Evolutionary conservation across 805 yeast species (phyloP).

Genomic region (Hanseniaspora valbyensis): DNA sequence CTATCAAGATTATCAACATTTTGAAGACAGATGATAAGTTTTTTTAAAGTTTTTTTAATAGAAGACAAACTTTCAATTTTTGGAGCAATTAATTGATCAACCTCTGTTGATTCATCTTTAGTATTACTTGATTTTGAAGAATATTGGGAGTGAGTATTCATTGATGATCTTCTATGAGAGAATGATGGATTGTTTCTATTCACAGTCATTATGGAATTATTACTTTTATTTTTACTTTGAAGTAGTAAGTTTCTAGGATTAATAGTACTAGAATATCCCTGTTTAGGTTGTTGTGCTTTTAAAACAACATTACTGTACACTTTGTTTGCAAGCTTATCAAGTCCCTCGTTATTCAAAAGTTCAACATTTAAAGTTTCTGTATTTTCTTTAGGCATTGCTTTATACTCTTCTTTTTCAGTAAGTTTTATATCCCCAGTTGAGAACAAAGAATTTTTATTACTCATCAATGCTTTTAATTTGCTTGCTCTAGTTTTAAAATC

Average conservation of each 20-base stretch:
- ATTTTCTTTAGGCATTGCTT: constrained; percentile 1
- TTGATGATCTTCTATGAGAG: constrained; percentile 1
- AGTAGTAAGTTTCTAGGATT: constrained; percentile 9
- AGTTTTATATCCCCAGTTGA: constrained; percentile 29
- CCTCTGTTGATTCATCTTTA: constrained; percentile 22
- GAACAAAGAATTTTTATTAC: constrained; percentile 20
- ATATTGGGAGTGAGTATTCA: constrained; percentile 6
- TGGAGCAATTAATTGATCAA: constrained; percentile 18
- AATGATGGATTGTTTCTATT: constrained; percentile 11
- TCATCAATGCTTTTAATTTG: constrained; percentile 18
- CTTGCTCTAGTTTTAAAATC: constrained; percentile 14
- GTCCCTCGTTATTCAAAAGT: neutral
- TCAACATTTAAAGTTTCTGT: constrained; percentile 1
- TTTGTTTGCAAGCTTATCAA: constrained; percentile 3
- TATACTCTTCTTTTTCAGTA: constrained; percentile 12
- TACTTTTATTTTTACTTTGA: constrained; percentile 10
- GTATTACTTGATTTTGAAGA: constrained; percentile 20
- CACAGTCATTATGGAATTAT: constrained; percentile 11
- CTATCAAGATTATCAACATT: constrained; percentile 49
- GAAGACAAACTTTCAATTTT: constrained; percentile 1
- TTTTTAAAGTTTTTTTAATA: neutral
- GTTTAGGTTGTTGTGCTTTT: neutral
- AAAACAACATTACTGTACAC: neutral
- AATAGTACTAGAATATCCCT: neutral
- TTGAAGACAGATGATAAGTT: constrained; percentile 34